Evolutionary conservation across 352 stramenopile genomes (phyloP), one percentile per base, ranked within the genome.

Genomic region (Pythium phragmiticola): DNA sequence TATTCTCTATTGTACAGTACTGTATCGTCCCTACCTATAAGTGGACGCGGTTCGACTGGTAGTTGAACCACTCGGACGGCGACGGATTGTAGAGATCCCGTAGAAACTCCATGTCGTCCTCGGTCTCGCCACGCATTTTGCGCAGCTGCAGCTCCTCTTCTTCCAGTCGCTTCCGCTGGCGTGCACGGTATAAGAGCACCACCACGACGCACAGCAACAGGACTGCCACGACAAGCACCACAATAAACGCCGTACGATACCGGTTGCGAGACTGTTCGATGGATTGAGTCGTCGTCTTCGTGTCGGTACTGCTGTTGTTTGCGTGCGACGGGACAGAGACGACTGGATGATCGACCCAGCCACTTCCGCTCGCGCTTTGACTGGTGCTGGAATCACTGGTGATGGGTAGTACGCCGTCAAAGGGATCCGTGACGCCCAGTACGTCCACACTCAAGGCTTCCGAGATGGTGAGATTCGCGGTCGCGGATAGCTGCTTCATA

Each of bases 381-480:
- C 26, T 48, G 16, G 14, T 48, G 13, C 30, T 51, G 28, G 2
- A 28, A 16, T 53, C 23, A 37, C 36, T 48, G 12, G 0, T 36
- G 16, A 23, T 12, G 50, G 39, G 45, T n/a, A 65, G 48, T 0
- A 73, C 67, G 4, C 79, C 78, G 36, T 89, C 66, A 37, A 83
- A 89, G 9, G 79, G 60, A 48, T 89, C 73, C 9, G 60, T 54
- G 4, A 80, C 69, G n/a, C 71, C 75, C 41, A 90, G 68, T n/a
- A 89, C 55, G 39, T 75, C 50, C 0, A 69, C 21, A 47, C 72
- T 89, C 23, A 73, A 54, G 2, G 55, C 23, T 1, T 55, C 68
- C 8, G 72, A 72, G 46, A 87, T 72, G 4, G 49, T 51, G 7
- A 89, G 72, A 41, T 60, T 83, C 14, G 73, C 52, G 7, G 37